Percentiles rank a stretch among this genome's conserved stretches.
Conservation (phyloP, 192 early-diverging fungal species). For the Helicostylum pulchrum region DNA sequence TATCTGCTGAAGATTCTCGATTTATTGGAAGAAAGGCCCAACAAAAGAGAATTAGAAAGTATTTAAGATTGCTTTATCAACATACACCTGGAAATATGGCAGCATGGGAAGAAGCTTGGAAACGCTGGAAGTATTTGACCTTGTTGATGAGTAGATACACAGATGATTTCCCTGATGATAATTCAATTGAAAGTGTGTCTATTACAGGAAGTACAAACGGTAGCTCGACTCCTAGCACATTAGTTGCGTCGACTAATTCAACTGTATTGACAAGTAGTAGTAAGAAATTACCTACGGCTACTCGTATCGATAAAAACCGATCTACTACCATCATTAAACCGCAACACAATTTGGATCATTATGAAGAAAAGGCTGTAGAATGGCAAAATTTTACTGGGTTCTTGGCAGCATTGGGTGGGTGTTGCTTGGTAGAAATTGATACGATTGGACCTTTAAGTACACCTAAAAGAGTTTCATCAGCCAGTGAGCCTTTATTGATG, state of each 20-base stretch:
- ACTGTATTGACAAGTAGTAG: background rate
- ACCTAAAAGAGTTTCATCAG: background rate
- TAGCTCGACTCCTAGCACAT: background rate
- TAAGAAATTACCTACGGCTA: background rate
- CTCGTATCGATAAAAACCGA: background rate
- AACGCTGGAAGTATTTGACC: constrained; percentile 63
- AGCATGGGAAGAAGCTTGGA: constrained; percentile 78
- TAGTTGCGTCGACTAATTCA: background rate
- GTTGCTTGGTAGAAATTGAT: constrained; percentile 37
- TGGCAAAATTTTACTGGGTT: constrained; percentile 83
- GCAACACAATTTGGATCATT: constrained; percentile 8
- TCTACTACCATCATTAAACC: constrained; percentile 1
- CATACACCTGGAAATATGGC: constrained; percentile 71
- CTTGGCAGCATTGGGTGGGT: constrained; percentile 71
- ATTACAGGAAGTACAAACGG: background rate
- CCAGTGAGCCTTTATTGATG: constrained; percentile 37
- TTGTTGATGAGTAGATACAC: constrained; percentile 1
- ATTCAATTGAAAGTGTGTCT: background rate
- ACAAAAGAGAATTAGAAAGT: constrained; percentile 66
- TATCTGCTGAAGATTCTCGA: constrained; percentile 22
- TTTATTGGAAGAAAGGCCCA: constrained; percentile 57
- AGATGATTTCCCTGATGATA: constrained; percentile 17
- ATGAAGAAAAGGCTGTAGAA: constrained; percentile 35
- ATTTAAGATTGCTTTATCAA: constrained; percentile 54
- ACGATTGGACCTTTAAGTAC: background rate